These are phyloP conservation scores for Elongisporangium prolatum DNA, from an alignment of 352 stramenopile genomes.

Conservation along the genomic window DNA sequence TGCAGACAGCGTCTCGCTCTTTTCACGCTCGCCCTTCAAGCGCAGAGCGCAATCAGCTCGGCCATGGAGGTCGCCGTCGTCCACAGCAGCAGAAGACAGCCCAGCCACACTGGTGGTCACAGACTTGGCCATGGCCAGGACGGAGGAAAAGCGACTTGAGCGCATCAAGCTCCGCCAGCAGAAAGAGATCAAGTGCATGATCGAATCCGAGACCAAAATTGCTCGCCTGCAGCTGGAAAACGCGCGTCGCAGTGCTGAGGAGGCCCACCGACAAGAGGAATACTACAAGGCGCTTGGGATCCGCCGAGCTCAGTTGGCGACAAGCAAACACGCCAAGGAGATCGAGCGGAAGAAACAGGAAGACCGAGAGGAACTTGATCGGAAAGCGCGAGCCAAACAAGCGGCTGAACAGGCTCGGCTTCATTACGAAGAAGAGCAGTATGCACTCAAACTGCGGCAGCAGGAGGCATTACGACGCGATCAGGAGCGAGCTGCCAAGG, in stretches of 20 bases:
- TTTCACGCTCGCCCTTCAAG: neutral
- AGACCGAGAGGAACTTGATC: conserved; percentile 43
- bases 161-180: conserved; percentile 70
- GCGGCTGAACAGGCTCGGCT: conserved; percentile 46
- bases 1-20: neutral
- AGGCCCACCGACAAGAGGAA: conserved; percentile 51
- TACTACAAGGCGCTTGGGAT: conserved; percentile 45
- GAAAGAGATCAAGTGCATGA: conserved; percentile 66
- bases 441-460: conserved; percentile 27
- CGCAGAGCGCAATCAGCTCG: conserved; percentile 21
- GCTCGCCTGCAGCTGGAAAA: conserved; percentile 65
- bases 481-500: conserved; percentile 49
- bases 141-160: conserved; percentile 57
- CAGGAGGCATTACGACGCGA: conserved; percentile 45
- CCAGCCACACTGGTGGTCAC: conserved; percentile 8
- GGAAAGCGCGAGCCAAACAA: conserved; percentile 35
- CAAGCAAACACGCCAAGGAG: conserved; percentile 56
- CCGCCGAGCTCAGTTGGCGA: conserved; percentile 40
- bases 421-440: conserved; percentile 35
- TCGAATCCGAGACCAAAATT: conserved; percentile 75
- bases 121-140: conserved; percentile 52
- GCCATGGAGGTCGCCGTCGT: conserved; percentile 10
- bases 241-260: conserved; percentile 38
- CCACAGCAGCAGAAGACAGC: neutral
- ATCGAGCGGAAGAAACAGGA: conserved; percentile 59